Percentiles rank a stretch among this genome's conserved stretches.
These are phyloP conservation scores for Thermothelomyces thermophilus DNA, from an alignment of 2,329 filamentous ascomycete genomes.

Conservation along the genomic window DNA sequence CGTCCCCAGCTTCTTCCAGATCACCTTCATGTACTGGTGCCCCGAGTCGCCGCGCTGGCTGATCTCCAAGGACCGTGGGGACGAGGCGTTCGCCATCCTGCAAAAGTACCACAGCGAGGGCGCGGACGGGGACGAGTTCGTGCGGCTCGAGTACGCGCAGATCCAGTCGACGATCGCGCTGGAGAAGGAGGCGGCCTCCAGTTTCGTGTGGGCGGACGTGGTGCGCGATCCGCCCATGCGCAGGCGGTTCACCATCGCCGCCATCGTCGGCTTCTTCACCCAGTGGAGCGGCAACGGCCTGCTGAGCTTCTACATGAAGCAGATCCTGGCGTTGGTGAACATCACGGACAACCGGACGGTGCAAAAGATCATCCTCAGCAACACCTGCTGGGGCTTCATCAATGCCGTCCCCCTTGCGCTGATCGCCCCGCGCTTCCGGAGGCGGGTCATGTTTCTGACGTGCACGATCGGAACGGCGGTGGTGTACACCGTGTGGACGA, in stretches of 20 bases:
- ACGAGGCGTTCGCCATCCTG: conserved; percentile 50
- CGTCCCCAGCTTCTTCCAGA: conserved; percentile 25
- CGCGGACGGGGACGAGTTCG: conserved; percentile 43
- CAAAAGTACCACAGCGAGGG: conserved; percentile 53
- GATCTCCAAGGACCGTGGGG: conserved; percentile 43
- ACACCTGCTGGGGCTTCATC: conserved; percentile 34
- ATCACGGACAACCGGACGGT: conserved; percentile 33
- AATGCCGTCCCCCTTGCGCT: conserved; percentile 33
- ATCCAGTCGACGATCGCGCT: conserved; percentile 46
- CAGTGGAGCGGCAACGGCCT: conserved; percentile 37
- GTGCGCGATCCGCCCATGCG: conserved; percentile 31
- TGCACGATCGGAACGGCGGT: conserved; percentile 33
- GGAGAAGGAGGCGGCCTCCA: conserved; percentile 39
- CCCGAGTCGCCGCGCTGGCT: conserved; percentile 48
- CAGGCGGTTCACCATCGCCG: conserved; percentile 30
- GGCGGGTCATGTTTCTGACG: conserved; percentile 32
- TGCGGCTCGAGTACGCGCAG: conserved; percentile 49
- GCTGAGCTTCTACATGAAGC: conserved; percentile 36
- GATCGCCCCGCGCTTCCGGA: conserved; percentile 30
- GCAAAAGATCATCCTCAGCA: conserved; percentile 34
- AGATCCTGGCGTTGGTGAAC: conserved; percentile 35
- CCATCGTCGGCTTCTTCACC: conserved; percentile 34
- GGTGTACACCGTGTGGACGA: conserved; percentile 35
- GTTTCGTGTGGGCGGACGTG: conserved; percentile 36
- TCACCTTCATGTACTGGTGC: conserved; percentile 29